Percentiles rank a stretch among this genome's conserved stretches.
Evolutionary conservation across 257 asterid genomes (phyloP).

Genomic region (Solanum rostratum): DNA sequence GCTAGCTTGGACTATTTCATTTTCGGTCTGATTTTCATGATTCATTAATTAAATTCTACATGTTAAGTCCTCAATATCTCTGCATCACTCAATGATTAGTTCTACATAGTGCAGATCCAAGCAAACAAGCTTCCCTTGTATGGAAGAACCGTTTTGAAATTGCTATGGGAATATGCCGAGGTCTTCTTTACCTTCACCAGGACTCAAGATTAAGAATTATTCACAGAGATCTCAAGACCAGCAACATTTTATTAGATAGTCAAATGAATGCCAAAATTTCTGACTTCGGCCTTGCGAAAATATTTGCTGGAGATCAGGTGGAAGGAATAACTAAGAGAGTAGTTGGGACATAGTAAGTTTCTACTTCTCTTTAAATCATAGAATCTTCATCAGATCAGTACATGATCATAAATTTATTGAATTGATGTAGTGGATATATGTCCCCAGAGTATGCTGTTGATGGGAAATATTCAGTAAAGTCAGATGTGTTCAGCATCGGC

Average conservation of each 20-base stretch:
- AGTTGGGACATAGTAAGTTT: conserved; percentile 3
- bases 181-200: conserved; percentile 13
- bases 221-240: conserved; percentile 10
- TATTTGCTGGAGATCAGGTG: conserved; percentile 4
- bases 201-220: conserved; percentile 12
- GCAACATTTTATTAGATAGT: conserved; percentile 8
- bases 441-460: background rate
- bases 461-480: conserved; percentile 1
- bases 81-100: background rate
- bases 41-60: background rate
- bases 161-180: conserved; percentile 4
- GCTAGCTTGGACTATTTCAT: conserved; percentile 10
- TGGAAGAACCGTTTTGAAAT: conserved; percentile 9
- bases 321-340: background rate
- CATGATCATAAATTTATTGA: background rate
- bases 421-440: conserved; percentile 3
- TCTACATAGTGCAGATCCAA: background rate
- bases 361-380: background rate
- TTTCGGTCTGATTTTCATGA: conserved; percentile 1
- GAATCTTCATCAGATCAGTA: background rate
- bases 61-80: background rate
- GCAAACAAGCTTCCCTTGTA: background rate
- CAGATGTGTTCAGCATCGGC: background rate
- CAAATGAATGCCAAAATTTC: conserved; percentile 11
- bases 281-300: conserved; percentile 8